Conservation (phyloP, 2,329 filamentous ascomycete genomes). For the Aspergillus pseudoterreus region DNA sequence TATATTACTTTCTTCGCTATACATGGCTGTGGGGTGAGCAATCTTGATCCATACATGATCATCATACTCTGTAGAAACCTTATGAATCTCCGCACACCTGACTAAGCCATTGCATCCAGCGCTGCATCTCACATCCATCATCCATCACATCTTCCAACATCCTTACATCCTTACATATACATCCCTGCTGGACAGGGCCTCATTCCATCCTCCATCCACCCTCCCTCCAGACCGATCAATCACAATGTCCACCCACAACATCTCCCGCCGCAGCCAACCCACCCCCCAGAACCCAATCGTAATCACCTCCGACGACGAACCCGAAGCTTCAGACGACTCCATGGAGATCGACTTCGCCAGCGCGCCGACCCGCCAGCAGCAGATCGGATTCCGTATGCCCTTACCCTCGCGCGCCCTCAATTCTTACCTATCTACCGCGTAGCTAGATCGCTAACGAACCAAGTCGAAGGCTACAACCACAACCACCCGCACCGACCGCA, state of each 20-base stretch:
- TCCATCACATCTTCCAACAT: neutral
- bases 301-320: slow-evolving; percentile 12
- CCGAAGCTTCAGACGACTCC: slow-evolving; percentile 13
- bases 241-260: slow-evolving; percentile 15
- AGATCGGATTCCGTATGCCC: neutral
- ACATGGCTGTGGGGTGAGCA: too few species aligned
- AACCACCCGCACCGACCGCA: neutral
- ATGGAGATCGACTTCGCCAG: slow-evolving; percentile 22
- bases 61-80: too few species aligned
- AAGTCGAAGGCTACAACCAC: slow-evolving; percentile 1
- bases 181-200: neutral
- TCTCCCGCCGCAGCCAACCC: slow-evolving; percentile 6
- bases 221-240: neutral
- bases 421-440: too few species aligned
- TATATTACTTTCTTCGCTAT: neutral
- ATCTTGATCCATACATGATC: too few species aligned
- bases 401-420: too few species aligned
- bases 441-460: too few species aligned
- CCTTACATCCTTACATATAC: neutral
- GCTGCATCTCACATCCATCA: neutral
- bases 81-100: neutral
- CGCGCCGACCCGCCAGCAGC: neutral
- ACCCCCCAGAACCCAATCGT: slow-evolving; percentile 13
- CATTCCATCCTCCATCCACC: neutral
- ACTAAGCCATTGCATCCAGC: neutral